phyloP scores from a whole-genome alignment of 2,329 filamentous ascomycete species.

The Cladorrhinum sp. region DNA sequence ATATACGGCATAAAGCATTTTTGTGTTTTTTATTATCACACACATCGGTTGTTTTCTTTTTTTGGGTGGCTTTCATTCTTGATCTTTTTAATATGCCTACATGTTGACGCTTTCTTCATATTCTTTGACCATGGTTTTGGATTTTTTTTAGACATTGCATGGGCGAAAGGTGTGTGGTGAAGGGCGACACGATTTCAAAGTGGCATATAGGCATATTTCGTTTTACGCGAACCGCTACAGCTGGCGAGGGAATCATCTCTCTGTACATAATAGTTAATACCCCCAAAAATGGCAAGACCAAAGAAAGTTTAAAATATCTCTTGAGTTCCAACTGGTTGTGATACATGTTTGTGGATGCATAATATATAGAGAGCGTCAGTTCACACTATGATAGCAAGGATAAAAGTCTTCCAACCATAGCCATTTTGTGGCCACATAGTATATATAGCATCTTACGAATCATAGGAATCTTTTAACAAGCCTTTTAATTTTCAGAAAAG shows the following conservation, averaged over 20 bases:
- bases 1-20: conserved; percentile 23
- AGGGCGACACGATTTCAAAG: not conserved
- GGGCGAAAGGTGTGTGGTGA: not conserved
- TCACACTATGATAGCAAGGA: too few species aligned
- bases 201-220: not conserved
- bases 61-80: conserved; percentile 26
- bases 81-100: not conserved
- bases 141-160: not conserved
- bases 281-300: conserved; percentile 15
- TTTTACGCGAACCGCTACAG: conserved; percentile 4
- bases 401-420: too few species aligned
- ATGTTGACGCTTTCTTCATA: not conserved
- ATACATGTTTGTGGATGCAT: too few species aligned
- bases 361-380: too few species aligned
- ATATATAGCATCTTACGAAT: too few species aligned
- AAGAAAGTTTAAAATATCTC: not conserved
- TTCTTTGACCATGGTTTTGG: not conserved
- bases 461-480: too few species aligned
- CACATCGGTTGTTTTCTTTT: conserved; percentile 11
- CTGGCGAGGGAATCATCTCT: not conserved
- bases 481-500: too few species aligned
- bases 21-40: not conserved
- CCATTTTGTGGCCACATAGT: too few species aligned
- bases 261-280: conserved; percentile 25
- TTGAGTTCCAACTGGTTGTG: not conserved